These are phyloP conservation scores for Zalaria obscura DNA, from an alignment of 2,329 filamentous ascomycete species.

Conservation along the genomic window DNA sequence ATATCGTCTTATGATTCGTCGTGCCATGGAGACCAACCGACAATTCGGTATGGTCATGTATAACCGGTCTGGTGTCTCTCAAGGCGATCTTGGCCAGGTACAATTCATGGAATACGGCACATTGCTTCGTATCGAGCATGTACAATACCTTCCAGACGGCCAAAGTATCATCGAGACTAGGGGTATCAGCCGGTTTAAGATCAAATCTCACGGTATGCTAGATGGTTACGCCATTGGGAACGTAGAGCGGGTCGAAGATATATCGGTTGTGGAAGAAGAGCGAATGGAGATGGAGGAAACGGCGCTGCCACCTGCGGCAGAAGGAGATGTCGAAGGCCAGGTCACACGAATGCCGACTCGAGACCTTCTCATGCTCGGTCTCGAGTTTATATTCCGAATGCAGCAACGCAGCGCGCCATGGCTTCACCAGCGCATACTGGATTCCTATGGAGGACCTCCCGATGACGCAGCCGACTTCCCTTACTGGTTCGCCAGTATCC, in stretches of 20 bases:
- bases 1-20: slow-evolving; percentile 77
- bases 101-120: slow-evolving; percentile 66
- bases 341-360: slow-evolving; percentile 53
- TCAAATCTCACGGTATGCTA: slow-evolving; percentile 47
- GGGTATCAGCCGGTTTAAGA: slow-evolving; percentile 63
- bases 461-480: slow-evolving; percentile 64
- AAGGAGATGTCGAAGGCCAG: slow-evolving; percentile 17
- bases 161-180: slow-evolving; percentile 68
- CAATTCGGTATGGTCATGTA: slow-evolving; percentile 80
- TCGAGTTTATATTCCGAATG: slow-evolving; percentile 57
- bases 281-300: slow-evolving; percentile 58
- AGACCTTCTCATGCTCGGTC: slow-evolving; percentile 50
- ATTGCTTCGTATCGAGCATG: slow-evolving; percentile 58
- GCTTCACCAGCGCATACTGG: slow-evolving; percentile 57
- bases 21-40: slow-evolving; percentile 56
- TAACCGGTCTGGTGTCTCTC: slow-evolving; percentile 38
- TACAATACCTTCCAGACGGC: slow-evolving; percentile 63
- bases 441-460: slow-evolving; percentile 65
- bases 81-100: slow-evolving; percentile 37
- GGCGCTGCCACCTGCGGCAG: slow-evolving; percentile 12
- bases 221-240: slow-evolving; percentile 72
- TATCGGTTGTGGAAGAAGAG: slow-evolving; percentile 71
- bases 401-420: slow-evolving; percentile 55
- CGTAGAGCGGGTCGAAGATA: slow-evolving; percentile 64
- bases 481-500: slow-evolving; percentile 78